Conservation (phyloP, 1,284 basidiomycete species). For the Austroboletus niveus region DNA sequence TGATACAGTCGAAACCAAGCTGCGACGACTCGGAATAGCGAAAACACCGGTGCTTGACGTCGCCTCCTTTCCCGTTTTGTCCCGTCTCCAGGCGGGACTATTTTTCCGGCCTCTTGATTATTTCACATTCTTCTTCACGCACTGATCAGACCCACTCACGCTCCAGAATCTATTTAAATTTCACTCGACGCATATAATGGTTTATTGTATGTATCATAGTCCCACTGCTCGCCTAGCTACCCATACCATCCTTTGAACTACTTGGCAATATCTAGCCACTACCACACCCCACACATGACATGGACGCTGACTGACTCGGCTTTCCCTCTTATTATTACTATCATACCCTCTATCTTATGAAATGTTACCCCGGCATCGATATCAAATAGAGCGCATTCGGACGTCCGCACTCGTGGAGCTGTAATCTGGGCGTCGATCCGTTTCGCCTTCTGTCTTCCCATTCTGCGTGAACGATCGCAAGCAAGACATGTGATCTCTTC, state of each 20-base stretch:
- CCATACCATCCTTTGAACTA: not conserved
- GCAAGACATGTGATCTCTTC: no score
- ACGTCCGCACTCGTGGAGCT: not conserved
- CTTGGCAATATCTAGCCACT: not conserved
- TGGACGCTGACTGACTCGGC: not conserved
- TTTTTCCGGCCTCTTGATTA: not conserved
- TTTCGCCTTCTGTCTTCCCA: no score
- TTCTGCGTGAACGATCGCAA: no score
- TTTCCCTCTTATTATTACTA: not conserved
- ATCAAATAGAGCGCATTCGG: not conserved
- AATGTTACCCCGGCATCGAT: not conserved
- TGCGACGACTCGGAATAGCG: not conserved
- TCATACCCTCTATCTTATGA: not conserved
- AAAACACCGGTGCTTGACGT: not conserved
- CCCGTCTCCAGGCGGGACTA: not conserved
- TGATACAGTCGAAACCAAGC: constrained; percentile 7
- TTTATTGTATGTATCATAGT: constrained; percentile 1
- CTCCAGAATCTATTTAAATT: not conserved
- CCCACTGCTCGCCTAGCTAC: not conserved
- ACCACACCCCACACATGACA: not conserved
- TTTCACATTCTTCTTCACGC: not conserved
- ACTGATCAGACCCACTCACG: not conserved
- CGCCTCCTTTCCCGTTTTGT: not conserved
- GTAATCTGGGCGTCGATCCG: not conserved
- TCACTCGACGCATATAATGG: constrained; percentile 5